These are phyloP conservation scores for Pythium apleroticum DNA, from an alignment of 352 stramenopile species.

Conservation along the genomic window DNA sequence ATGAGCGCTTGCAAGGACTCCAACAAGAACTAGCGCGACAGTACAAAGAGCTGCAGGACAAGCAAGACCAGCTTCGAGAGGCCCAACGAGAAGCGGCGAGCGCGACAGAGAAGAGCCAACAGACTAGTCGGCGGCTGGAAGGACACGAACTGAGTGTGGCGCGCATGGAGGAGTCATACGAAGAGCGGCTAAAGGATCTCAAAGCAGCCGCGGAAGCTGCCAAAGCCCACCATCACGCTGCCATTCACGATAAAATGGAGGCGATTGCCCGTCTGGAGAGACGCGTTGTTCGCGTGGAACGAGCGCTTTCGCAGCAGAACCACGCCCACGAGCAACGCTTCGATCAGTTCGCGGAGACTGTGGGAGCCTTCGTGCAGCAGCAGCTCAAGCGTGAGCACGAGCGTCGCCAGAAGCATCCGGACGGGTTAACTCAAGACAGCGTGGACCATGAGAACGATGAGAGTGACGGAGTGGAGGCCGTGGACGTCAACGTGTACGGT, in stretches of 20 bases:
- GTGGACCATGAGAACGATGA: background rate
- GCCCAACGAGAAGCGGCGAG: constrained; percentile 37
- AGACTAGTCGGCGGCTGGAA: constrained; percentile 38
- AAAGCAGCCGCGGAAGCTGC: constrained; percentile 27
- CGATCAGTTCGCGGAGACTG: constrained; percentile 52
- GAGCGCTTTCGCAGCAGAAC: constrained; percentile 37
- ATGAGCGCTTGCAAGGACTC: constrained; percentile 33
- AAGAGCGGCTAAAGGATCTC: constrained; percentile 42
- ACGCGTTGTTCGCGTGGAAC: constrained; percentile 45
- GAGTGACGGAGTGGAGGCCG: background rate
- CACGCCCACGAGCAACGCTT: constrained; percentile 58
- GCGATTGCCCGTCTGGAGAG: constrained; percentile 38
- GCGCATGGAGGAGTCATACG: constrained; percentile 41
- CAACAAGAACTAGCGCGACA: constrained; percentile 40
- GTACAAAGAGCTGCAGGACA: constrained; percentile 43
- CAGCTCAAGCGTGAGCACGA: constrained; percentile 48
- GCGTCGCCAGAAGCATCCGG: constrained; percentile 31
- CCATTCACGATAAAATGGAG: constrained; percentile 34
- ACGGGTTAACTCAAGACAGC: background rate
- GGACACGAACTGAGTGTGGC: constrained; percentile 38
- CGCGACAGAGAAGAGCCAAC: constrained; percentile 45
- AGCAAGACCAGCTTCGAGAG: constrained; percentile 34
- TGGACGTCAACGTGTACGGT: background rate
- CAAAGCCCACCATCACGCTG: constrained; percentile 31
- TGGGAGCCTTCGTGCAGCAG: constrained; percentile 54